Evolutionary conservation across 78 protist species (phyloP).

Genomic region (Diacronema lutheri): DNA sequence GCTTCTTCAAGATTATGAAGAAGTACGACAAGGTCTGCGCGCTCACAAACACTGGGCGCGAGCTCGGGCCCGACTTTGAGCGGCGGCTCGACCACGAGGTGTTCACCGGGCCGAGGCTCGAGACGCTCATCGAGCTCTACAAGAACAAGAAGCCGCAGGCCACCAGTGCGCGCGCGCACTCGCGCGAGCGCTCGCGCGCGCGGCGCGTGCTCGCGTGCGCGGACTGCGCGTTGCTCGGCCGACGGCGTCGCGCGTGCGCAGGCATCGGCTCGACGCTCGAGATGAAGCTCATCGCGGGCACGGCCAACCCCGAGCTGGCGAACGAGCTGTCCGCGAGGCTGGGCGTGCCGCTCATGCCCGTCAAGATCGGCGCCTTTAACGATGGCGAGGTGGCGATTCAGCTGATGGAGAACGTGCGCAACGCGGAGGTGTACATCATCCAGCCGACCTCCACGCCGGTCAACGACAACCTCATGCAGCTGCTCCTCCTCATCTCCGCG

Average conservation of each 20-base stretch:
- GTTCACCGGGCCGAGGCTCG: neutral
- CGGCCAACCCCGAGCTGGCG: conserved; percentile 36
- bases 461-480: conserved; percentile 75
- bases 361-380: neutral
- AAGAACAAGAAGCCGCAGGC: neutral
- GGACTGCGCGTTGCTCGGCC: neutral
- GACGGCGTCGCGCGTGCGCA: neutral
- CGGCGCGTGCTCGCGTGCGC: neutral
- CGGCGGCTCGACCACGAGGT: conserved; percentile 4
- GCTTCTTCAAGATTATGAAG: conserved; percentile 24
- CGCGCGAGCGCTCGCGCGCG: neutral
- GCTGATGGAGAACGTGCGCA: conserved; percentile 55
- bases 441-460: conserved; percentile 74
- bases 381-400: conserved; percentile 45
- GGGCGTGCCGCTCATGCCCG: conserved; percentile 6
- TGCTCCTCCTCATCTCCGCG: neutral
- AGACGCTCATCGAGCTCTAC: neutral
- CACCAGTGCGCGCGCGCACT: neutral
- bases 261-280: neutral
- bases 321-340: conserved; percentile 3
- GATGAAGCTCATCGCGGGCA: conserved; percentile 15
- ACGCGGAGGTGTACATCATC: conserved; percentile 62
- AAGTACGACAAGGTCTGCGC: conserved; percentile 13
- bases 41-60: neutral
- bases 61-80: conserved; percentile 1